phyloP scores from a whole-genome alignment of 805 yeast species.

The Lipomyces orientalis region DNA sequence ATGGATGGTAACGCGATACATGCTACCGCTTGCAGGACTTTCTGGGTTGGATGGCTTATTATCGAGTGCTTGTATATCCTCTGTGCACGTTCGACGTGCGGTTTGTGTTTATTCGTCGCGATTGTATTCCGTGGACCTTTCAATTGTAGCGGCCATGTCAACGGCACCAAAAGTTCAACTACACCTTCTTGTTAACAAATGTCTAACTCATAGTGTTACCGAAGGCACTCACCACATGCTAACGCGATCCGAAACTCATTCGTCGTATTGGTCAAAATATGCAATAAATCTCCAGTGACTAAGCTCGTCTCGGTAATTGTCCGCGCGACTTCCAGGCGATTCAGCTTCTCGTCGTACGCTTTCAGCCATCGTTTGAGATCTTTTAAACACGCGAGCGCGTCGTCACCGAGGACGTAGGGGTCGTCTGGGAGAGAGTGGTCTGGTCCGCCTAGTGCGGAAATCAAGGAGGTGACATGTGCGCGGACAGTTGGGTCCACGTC shows the following conservation, averaged over 20 bases:
- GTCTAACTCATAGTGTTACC: background rate
- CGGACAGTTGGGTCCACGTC: slow-evolving; percentile 50
- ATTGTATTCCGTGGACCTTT: slow-evolving; percentile 60
- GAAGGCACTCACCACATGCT: slow-evolving; percentile 51
- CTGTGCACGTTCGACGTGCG: slow-evolving; percentile 70
- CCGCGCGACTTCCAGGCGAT: slow-evolving; percentile 79
- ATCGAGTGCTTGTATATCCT: slow-evolving; percentile 71
- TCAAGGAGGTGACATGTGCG: slow-evolving; percentile 79
- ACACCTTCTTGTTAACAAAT: background rate
- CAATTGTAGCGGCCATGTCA: slow-evolving; percentile 86
- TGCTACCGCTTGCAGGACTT: slow-evolving; percentile 69
- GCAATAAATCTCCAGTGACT: slow-evolving; percentile 71
- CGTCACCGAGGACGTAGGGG: slow-evolving; percentile 82
- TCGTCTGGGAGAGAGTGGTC: slow-evolving; percentile 62
- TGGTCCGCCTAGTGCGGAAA: slow-evolving; percentile 89
- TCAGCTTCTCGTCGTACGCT: slow-evolving; percentile 74
- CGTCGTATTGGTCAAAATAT: slow-evolving; percentile 64
- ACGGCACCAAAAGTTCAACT: slow-evolving; percentile 76
- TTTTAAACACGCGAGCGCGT: slow-evolving; percentile 81
- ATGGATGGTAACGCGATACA: slow-evolving; percentile 70
- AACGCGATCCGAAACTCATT: slow-evolving; percentile 65
- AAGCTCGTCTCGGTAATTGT: slow-evolving; percentile 84
- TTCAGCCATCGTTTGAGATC: slow-evolving; percentile 90
- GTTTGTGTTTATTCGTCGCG: slow-evolving; percentile 62
- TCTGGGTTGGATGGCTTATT: slow-evolving; percentile 62